phyloP scores from a whole-genome alignment of 805 yeast genomes.

The Zygotorulaspora danielsina region DNA sequence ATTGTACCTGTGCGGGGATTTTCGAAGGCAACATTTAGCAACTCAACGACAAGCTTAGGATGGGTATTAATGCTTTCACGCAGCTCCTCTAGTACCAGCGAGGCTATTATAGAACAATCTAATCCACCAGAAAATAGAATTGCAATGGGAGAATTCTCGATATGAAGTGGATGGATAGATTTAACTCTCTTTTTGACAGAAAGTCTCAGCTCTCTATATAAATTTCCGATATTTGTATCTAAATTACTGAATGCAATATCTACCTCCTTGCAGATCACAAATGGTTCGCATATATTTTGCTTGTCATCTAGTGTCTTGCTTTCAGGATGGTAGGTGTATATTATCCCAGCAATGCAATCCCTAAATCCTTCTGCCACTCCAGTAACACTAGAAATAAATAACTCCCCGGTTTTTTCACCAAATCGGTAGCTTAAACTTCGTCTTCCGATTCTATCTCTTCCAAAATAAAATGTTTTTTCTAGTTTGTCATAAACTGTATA shows the following conservation, averaged over 20 bases:
- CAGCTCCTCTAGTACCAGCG: slow-evolving; percentile 37
- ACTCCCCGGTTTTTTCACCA: slow-evolving; percentile 27
- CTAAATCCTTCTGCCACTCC: slow-evolving; percentile 33
- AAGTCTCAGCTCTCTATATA: slow-evolving; percentile 32
- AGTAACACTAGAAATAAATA: slow-evolving; percentile 46
- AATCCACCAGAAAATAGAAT: slow-evolving; percentile 91
- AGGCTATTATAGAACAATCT: slow-evolving; percentile 82
- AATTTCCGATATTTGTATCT: slow-evolving; percentile 10
- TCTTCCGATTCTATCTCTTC: slow-evolving; percentile 79
- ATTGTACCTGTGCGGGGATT: slow-evolving; percentile 68
- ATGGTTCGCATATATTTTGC: slow-evolving; percentile 15
- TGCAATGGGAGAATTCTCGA: slow-evolving; percentile 42
- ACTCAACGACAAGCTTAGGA: slow-evolving; percentile 46
- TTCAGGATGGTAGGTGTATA: slow-evolving; percentile 42
- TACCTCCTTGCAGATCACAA: slow-evolving; percentile 18
- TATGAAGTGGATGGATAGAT: slow-evolving; percentile 56
- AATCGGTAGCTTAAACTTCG: slow-evolving; percentile 59
- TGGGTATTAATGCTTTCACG: slow-evolving; percentile 19
- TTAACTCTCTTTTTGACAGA: slow-evolving; percentile 50
- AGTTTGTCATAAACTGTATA: slow-evolving; percentile 46
- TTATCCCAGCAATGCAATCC: slow-evolving; percentile 54
- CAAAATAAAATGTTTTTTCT: slow-evolving; percentile 55
- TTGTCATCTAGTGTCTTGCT: slow-evolving; percentile 19
- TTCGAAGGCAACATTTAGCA: slow-evolving; percentile 89
- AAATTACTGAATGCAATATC: slow-evolving; percentile 21